Conservation (phyloP, 2,329 filamentous ascomycete genomes). For the Aspergillus sp. region DNA sequence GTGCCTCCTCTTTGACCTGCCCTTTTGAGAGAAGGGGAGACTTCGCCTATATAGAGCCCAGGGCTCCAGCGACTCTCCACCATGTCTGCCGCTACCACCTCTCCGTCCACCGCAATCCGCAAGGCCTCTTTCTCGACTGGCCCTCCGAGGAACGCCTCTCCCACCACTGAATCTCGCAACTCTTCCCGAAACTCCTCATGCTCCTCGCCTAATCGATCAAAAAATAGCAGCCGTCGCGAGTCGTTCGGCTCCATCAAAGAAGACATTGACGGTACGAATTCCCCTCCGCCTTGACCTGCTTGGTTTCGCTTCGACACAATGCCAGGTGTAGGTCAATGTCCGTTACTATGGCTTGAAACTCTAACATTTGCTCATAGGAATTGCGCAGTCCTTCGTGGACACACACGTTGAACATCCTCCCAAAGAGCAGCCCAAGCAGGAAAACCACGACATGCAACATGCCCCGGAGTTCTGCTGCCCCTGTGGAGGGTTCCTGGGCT, state of each 20-base stretch:
- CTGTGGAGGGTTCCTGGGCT: conserved; percentile 45
- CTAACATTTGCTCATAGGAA: conserved; percentile 28
- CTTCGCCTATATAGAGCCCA: conserved; percentile 19
- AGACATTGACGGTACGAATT: conserved; percentile 40
- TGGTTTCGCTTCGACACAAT: neutral
- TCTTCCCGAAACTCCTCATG: conserved; percentile 33
- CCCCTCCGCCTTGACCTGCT: neutral
- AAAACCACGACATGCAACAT: conserved; percentile 33
- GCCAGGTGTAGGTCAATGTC: neutral
- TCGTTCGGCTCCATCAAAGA: conserved; percentile 48
- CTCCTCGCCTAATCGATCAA: conserved; percentile 37
- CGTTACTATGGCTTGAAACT: neutral
- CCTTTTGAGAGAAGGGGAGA: conserved; percentile 18
- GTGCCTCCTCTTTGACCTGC: conserved; percentile 9
- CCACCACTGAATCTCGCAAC: conserved; percentile 26
- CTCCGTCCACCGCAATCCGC: conserved; percentile 21
- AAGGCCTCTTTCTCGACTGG: conserved; percentile 26
- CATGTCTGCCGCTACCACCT: conserved; percentile 31
- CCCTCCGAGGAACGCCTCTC: conserved; percentile 22
- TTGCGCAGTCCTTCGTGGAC: conserved; percentile 47
- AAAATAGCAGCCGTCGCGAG: conserved; percentile 39
- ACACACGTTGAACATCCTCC: conserved; percentile 33
- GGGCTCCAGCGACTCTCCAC: conserved; percentile 16
- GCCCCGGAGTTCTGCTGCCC: conserved; percentile 47
- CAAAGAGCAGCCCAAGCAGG: conserved; percentile 24